These are phyloP conservation scores for Funneliformis caledonium DNA, from an alignment of 371 early-diverging fungal genomes.

Conservation along the genomic window DNA sequence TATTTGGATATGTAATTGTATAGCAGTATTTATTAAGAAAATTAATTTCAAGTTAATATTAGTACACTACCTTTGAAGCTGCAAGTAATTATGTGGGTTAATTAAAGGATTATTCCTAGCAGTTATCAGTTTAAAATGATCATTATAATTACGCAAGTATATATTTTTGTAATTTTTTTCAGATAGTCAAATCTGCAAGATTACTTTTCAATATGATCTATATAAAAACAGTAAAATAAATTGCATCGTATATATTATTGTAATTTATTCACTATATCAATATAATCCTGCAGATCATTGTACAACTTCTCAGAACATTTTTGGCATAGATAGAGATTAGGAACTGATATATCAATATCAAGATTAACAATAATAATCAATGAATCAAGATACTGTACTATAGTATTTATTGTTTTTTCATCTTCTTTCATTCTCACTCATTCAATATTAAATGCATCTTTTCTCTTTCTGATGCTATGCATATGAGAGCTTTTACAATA, in stretches of 20 bases:
- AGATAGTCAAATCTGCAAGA: neutral
- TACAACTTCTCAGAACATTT: neutral
- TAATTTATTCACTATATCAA: too few species aligned
- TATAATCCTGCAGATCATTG: conserved; percentile 9
- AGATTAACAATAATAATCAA: neutral
- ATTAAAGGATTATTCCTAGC: conserved; percentile 4
- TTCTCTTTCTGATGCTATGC: neutral
- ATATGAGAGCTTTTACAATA: neutral
- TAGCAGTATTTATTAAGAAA: neutral
- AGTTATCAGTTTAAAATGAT: neutral
- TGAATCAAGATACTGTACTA: neutral
- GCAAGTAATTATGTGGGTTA: neutral
- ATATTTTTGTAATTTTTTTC: neutral
- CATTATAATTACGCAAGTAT: neutral
- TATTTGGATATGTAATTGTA: neutral
- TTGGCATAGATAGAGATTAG: neutral
- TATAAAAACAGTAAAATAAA: neutral
- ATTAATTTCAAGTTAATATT: neutral
- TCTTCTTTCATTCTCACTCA: neutral
- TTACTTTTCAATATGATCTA: neutral
- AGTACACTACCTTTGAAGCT: neutral
- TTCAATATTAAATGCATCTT: neutral
- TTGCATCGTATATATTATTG: neutral
- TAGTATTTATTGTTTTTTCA: neutral
- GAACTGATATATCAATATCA: neutral